Base-by-base conservation (phyloP, 805 yeast species). In the Torulaspora maleeae region DNA sequence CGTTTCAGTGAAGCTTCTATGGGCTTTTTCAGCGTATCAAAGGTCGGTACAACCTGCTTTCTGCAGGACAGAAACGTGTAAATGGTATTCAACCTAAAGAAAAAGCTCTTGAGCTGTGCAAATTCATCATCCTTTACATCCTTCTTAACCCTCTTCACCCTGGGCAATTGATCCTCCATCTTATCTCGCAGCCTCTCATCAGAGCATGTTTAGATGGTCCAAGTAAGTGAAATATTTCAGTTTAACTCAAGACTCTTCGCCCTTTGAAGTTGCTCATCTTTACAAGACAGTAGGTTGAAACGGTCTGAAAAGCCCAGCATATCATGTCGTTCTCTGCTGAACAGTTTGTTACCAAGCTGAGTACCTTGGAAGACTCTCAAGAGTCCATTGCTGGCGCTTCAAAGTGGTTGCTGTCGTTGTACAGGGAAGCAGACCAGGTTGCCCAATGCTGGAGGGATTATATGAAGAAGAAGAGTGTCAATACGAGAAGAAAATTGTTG, bases 51-150 rank as follows among this genome's bases (percentile, higher is more conserved):
- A 4, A 82, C 70, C 58, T 80, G 83, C 48, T 79, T 78, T 45
- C 85, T 66, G 3, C 83, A 75, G 33, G 80, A 71, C 8, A 82
- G 64, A 54, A 82, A 82, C 0, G 86, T 80, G 63, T 71, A 80
- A 47, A 79, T 76, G 0, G 86, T 79, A 53, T 78, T 78, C 41
- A 79, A 54, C 48, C 79, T 62, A 56, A 75, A 76, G 53, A 77
- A 80, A 10, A 78, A 71, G 19, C 63, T 61, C 37, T 71, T 73
- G 12, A 79, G 60, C 41, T 74, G 76, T 45, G 62, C 55, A 25
- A 75, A 67, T 15, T 48, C 51, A 4, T 48, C 52, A 3, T 71
- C 65, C 63, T 24, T 38, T 27, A 34, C 69, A 59, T 4, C 43
- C n/a, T 20, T 19, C 36, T 51, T 54, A 16, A 13, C 28, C 19